Percentiles rank a stretch among this genome's conserved stretches.
Evolutionary conservation across 225 moss, liverwort and hornwort genomes (phyloP).

Genomic region (Neckera pumila): DNA sequence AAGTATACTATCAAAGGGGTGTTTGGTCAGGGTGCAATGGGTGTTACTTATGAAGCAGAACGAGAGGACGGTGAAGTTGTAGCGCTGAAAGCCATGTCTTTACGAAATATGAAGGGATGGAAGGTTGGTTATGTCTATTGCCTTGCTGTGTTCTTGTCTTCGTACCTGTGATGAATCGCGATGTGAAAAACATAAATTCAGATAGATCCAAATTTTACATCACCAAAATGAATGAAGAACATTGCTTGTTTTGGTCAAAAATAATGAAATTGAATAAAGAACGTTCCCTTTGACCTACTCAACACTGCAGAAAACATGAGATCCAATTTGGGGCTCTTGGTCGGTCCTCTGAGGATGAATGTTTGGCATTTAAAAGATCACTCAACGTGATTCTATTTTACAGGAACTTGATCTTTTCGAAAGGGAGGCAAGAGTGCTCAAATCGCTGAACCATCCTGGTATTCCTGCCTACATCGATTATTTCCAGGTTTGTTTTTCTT

Average conservation of each 20-base stretch:
- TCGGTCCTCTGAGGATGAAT: not conserved
- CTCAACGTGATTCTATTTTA: not conserved
- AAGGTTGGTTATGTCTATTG: conserved; percentile 28
- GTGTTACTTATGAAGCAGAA: conserved; percentile 81
- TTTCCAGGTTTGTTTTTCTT: conserved; percentile 51
- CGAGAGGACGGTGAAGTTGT: conserved; percentile 56
- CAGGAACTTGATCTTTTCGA: conserved; percentile 90
- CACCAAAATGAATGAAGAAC: not conserved
- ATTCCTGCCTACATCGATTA: conserved; percentile 92
- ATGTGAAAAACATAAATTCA: not conserved
- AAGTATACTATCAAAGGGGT: conserved; percentile 75
- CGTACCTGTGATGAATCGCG: not conserved
- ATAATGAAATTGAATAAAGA: not conserved
- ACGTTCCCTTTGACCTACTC: not conserved
- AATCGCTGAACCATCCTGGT: conserved; percentile 71
- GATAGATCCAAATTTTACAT: not conserved
- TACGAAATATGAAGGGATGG: conserved; percentile 87
- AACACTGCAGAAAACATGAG: not conserved
- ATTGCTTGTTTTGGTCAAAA: not conserved
- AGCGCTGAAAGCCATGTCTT: conserved; percentile 83
- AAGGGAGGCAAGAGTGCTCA: conserved; percentile 89
- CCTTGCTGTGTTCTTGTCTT: not conserved
- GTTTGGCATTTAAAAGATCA: not conserved
- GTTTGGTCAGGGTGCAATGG: conserved; percentile 88
- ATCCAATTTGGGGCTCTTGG: not conserved